phyloP scores from a whole-genome alignment of 83 land plant genomes.

The Thuja plicata region DNA sequence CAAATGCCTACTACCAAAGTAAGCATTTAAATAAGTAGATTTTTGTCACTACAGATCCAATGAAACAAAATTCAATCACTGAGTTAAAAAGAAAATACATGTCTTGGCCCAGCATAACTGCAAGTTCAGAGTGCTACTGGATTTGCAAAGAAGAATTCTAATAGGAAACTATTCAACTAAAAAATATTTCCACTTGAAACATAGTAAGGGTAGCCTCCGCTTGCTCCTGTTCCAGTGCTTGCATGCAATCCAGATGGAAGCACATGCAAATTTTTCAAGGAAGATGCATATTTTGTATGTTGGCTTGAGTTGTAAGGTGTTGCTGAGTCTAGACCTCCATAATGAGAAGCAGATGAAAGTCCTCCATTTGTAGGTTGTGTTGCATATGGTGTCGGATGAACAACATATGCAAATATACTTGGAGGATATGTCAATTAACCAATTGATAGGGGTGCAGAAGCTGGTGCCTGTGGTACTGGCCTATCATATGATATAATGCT shows the following conservation, averaged over 20 bases:
- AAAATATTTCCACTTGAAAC: conserved; percentile 7
- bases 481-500: conserved; percentile 3
- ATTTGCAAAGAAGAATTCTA: not conserved
- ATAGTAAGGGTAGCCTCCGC: conserved; percentile 6
- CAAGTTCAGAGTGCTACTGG: not conserved
- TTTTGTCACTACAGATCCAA: not conserved
- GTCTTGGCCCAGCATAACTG: not conserved
- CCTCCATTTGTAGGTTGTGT: conserved; percentile 11
- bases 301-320: conserved; percentile 12
- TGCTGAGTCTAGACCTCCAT: not conserved
- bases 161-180: not conserved
- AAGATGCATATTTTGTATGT: conserved; percentile 13
- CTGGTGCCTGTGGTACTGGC: conserved; percentile 6
- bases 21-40: not conserved
- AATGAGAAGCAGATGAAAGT: conserved; percentile 12
- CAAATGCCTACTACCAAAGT: not conserved
- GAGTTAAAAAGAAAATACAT: not conserved
- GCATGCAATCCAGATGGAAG: conserved; percentile 5
- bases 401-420: not conserved
- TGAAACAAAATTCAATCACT: not conserved
- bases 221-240: not conserved
- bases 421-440: not conserved
- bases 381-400: not conserved
- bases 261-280: not conserved
- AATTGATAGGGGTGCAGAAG: conserved; percentile 10